Percentiles rank a stretch among this genome's conserved stretches.
These are phyloP conservation scores for Paecilomyces sp. DNA, from an alignment of 2,329 filamentous ascomycete genomes.

Conservation along the genomic window DNA sequence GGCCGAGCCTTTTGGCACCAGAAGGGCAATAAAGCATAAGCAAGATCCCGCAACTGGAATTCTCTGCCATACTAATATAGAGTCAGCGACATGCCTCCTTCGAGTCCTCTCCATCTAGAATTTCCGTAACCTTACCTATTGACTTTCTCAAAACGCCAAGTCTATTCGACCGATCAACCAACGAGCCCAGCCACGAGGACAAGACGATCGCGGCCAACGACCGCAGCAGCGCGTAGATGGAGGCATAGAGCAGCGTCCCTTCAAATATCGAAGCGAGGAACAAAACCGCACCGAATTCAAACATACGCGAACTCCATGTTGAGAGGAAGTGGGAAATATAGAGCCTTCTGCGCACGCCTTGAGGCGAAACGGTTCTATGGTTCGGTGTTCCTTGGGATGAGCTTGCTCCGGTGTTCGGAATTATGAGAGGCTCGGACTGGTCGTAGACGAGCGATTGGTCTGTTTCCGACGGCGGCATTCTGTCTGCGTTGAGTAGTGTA, in stretches of 20 bases:
- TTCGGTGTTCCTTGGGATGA: not conserved
- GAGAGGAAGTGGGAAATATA: constrained; percentile 57
- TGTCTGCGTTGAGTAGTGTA: not conserved
- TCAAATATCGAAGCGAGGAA: constrained; percentile 52
- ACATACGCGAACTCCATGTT: constrained; percentile 58
- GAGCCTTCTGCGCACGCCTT: constrained; percentile 23
- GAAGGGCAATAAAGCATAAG: constrained; percentile 35
- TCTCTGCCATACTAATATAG: constrained; percentile 25
- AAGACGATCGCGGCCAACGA: constrained; percentile 52
- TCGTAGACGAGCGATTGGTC: not conserved
- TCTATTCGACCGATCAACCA: constrained; percentile 51
- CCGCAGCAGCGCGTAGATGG: constrained; percentile 61
- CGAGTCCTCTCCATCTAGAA: not conserved
- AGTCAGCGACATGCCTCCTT: constrained; percentile 1
- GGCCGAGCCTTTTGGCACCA: constrained; percentile 2
- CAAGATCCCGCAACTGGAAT: constrained; percentile 43
- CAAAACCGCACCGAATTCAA: constrained; percentile 57
- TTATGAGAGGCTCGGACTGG: not conserved
- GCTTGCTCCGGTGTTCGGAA: not conserved
- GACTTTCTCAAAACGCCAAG: constrained; percentile 46
- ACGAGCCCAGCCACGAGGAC: constrained; percentile 51
- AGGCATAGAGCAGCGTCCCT: constrained; percentile 57
- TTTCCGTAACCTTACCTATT: constrained; percentile 26
- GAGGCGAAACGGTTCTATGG: not conserved
- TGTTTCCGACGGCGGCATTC: not conserved